Percentiles rank a stretch among this genome's conserved stretches.
Conservation (phyloP, 2,329 filamentous ascomycete genomes). For the Pseudogymnoascus sp. region DNA sequence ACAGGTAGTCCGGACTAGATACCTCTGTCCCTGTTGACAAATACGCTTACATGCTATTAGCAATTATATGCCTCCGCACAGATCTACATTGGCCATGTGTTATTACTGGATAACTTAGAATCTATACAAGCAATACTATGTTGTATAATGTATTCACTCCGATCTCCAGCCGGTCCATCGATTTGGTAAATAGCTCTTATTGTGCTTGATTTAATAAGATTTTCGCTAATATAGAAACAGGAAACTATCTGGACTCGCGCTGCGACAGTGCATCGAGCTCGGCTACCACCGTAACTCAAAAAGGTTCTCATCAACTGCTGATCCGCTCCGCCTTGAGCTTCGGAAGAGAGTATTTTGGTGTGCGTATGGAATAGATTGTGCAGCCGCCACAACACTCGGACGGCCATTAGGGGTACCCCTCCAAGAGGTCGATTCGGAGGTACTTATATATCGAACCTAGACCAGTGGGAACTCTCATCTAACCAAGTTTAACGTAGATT, state of each 20-base stretch:
- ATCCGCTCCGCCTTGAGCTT: conserved; percentile 25
- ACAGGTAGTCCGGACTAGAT: not conserved
- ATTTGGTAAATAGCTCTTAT: conserved; percentile 24
- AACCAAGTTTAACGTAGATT: not conserved
- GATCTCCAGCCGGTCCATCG: conserved; percentile 23
- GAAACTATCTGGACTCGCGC: conserved; percentile 31
- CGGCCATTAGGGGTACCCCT: conserved; percentile 25
- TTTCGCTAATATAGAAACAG: conserved; percentile 11
- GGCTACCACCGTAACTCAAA: conserved; percentile 30
- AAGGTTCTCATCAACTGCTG: conserved; percentile 13
- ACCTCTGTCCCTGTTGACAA: conserved; percentile 21
- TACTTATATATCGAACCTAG: conserved; percentile 15
- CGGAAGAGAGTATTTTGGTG: conserved; percentile 30
- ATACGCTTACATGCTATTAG: conserved; percentile 15
- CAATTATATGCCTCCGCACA: conserved; percentile 18
- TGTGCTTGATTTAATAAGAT: conserved; percentile 28
- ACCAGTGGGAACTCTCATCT: not conserved
- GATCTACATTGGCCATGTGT: conserved; percentile 17
- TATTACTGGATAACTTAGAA: conserved; percentile 23
- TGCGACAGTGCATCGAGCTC: conserved; percentile 31
- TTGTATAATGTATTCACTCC: conserved; percentile 24
- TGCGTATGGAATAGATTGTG: conserved; percentile 30
- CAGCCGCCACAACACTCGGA: conserved; percentile 28
- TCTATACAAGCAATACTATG: conserved; percentile 23
- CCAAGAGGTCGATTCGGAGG: conserved; percentile 24